Evolutionary conservation across 495 filamentous ascomycete species (phyloP).

Genomic region (Xylaria flabelliformis): DNA sequence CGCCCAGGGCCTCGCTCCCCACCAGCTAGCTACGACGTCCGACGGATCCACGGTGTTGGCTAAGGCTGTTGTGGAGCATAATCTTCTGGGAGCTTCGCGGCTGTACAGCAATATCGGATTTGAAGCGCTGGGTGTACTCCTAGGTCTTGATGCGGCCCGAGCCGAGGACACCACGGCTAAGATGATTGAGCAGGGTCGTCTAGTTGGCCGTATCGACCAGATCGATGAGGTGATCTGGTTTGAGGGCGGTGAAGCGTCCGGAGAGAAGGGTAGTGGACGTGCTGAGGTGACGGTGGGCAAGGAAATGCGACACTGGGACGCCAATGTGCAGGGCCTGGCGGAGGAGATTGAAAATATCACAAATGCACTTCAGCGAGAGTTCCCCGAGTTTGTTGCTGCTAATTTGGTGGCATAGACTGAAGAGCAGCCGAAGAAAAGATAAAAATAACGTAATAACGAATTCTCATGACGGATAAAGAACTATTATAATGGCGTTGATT

Average conservation of each 20-base stretch:
- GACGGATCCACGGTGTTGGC: conserved; percentile 94
- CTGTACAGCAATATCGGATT: conserved; percentile 90
- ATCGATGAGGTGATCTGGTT: conserved; percentile 90
- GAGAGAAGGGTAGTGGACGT: conserved; percentile 64
- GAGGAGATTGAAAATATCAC: conserved; percentile 90
- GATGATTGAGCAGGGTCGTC: conserved; percentile 93
- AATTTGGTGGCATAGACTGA: conserved; percentile 44
- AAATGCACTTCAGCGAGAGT: conserved; percentile 71
- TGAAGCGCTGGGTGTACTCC: conserved; percentile 73
- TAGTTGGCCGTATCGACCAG: conserved; percentile 91
- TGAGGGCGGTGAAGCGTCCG: conserved; percentile 70
- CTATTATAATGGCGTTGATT: conserved; percentile 16
- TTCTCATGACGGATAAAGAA: conserved; percentile 25
- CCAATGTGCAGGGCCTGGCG: conserved; percentile 80
- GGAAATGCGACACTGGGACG: conserved; percentile 86
- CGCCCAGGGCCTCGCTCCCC: conserved; percentile 75
- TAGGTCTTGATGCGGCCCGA: conserved; percentile 79
- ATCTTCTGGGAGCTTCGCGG: conserved; percentile 82
- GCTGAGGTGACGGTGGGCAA: conserved; percentile 64
- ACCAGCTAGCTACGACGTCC: conserved; percentile 86
- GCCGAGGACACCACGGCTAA: conserved; percentile 90
- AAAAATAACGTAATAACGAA: conserved; percentile 12
- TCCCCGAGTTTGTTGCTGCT: conserved; percentile 64
- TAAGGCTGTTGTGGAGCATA: conserved; percentile 94
- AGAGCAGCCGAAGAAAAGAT: not conserved